Conservation (phyloP, 352 stramenopile species). For the Pythium insidiosum region DNA sequence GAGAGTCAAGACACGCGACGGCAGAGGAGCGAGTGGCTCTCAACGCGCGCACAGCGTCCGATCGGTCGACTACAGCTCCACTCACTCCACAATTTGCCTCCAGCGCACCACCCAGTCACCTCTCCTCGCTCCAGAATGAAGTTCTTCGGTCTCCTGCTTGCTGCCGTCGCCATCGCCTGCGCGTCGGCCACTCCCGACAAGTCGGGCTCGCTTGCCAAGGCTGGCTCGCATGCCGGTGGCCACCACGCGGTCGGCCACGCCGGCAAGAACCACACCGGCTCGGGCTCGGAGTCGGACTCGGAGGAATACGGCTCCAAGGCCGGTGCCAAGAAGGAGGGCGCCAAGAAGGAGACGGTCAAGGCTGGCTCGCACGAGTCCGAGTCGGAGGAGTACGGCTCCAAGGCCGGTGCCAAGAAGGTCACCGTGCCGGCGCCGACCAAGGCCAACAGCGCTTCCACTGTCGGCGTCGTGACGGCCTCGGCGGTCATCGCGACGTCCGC, state of each 20-base stretch:
- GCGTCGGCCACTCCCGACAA: background rate
- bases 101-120: background rate
- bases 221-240: background rate
- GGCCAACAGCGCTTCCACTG: background rate
- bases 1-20: too few species aligned
- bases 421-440: conserved; percentile 2
- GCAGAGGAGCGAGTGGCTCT: too few species aligned
- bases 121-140: too few species aligned
- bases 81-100: conserved; percentile 9
- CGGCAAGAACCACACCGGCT: background rate
- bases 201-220: background rate
- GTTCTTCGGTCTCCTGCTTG: background rate
- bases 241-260: background rate
- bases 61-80: background rate
- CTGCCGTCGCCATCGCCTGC: background rate
- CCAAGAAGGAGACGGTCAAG: conserved; percentile 1
- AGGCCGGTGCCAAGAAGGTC: conserved; percentile 4
- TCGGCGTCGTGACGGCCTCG: conserved; percentile 1
- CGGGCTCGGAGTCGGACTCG: background rate
- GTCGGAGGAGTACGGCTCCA: conserved; percentile 10
- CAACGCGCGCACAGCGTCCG: background rate
- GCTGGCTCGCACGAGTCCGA: conserved; percentile 6
- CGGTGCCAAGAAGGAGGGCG: background rate
- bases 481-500: conserved; percentile 3
- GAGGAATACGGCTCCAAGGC: conserved; percentile 8